phyloP scores from a whole-genome alignment of 805 yeast genomes.

The Phaffomyces opuntiae region DNA sequence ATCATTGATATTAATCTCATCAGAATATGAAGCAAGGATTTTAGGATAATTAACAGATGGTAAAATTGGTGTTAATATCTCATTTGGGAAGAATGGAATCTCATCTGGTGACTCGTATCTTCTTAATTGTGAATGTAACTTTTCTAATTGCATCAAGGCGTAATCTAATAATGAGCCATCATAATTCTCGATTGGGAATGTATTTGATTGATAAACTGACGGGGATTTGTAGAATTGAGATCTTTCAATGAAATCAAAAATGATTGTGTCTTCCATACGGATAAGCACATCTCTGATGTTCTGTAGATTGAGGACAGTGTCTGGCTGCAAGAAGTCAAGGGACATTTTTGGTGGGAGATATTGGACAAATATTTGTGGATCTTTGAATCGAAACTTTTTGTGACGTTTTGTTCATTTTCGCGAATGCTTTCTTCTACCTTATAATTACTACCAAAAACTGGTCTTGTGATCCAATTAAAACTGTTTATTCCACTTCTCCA shows the following conservation, averaged over 20 bases:
- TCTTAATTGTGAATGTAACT: conserved; percentile 69
- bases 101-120: conserved; percentile 95
- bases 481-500: conserved; percentile 34
- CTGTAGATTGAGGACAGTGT: conserved; percentile 67
- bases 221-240: conserved; percentile 79
- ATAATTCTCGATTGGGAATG: conserved; percentile 56
- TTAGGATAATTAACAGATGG: conserved; percentile 78
- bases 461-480: neutral
- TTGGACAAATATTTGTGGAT: too few species aligned
- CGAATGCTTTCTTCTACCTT: too few species aligned
- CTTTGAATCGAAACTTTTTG: too few species aligned
- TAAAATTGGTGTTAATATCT: conserved; percentile 56
- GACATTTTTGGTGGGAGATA: neutral
- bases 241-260: conserved; percentile 87
- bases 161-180: conserved; percentile 84
- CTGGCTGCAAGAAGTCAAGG: conserved; percentile 84
- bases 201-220: conserved; percentile 58
- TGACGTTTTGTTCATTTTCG: too few species aligned
- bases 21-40: conserved; percentile 65
- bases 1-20: conserved; percentile 68
- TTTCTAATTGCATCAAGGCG: conserved; percentile 72
- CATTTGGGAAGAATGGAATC: conserved; percentile 75
- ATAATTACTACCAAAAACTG: too few species aligned
- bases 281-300: conserved; percentile 82
- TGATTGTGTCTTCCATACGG: conserved; percentile 94